Base-by-base conservation (phyloP, 1,284 basidiomycete species). In the Cryptococcus amylolentus region DNA sequence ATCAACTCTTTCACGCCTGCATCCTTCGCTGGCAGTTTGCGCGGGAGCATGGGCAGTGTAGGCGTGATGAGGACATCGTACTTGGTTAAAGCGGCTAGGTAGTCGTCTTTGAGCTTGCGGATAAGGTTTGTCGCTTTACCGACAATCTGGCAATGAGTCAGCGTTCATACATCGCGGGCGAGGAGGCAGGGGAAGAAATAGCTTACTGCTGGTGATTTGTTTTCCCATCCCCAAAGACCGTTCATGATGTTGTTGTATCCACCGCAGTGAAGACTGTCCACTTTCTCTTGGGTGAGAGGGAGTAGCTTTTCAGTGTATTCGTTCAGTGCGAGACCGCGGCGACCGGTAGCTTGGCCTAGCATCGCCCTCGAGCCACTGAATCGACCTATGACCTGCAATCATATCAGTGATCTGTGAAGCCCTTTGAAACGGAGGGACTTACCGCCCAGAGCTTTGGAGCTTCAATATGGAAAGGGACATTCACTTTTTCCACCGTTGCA, bases 31-130 rank as follows among this genome's bases (percentile, higher is more conserved):
- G 58, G 44, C 2, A 68, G 54, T 14, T 55, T 58, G 13, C 55
- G 51, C 5, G 67, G 55, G 6, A 71, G 55, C 51, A 57, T 56
- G 2, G 67, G 67, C 26, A 67, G 69, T 2, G 81, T 82, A 7
- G 81, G 81, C 70, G 80, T 80, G 43, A 81, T 63, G 8, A 83
- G 65, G 5, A 81, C 70, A 57, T 81, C 80, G 57, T 76, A 79
- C 13, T 73, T 60, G 7, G 69, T 61, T 5, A 82, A 62, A 10
- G 72, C 70, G 1, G 56, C 62, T 54, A 81, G 70, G 64, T 81
- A 81, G 5, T 77, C 76, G 51, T 78, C 73, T 10, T 71, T 64
- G 16, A 81, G 69, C 54, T 78, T 78, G 56, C 81, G 75, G 1
- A 79, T 66, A 4, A 69, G 63, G 56, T 68, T 70, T 39, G 63